A percentile compares a stretch with the other conserved stretches of the same genome.
phyloP scores from a whole-genome alignment of 2,329 filamentous ascomycete genomes.

The Arthroderma sp. region DNA sequence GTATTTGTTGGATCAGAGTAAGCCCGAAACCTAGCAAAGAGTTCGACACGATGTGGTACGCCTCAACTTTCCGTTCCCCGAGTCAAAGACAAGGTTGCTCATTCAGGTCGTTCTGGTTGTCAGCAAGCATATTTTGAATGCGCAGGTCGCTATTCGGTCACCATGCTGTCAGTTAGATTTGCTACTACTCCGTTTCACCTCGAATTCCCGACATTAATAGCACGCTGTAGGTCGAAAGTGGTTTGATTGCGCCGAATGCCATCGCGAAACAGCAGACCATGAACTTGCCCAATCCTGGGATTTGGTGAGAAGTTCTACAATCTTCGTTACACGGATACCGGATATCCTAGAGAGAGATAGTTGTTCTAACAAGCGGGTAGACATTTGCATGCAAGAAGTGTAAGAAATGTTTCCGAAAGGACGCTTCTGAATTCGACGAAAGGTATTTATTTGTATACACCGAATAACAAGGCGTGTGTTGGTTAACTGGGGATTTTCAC shows the following conservation, averaged over 20 bases:
- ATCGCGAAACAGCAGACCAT: slow-evolving; percentile 68
- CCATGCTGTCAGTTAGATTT: slow-evolving; percentile 63
- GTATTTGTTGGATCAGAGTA: too few relatives aligned
- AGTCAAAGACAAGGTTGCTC: not conserved
- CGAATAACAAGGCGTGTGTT: not conserved
- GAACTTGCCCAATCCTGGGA: slow-evolving; percentile 63
- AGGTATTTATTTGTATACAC: slow-evolving; percentile 28
- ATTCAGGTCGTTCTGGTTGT: not conserved
- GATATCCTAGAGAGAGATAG: not conserved
- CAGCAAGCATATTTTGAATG: slow-evolving; percentile 97
- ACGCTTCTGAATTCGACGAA: slow-evolving; percentile 83
- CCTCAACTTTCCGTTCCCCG: not conserved
- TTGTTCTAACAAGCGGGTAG: slow-evolving; percentile 11
- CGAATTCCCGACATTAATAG: not conserved
- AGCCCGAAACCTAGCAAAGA: too few relatives aligned
- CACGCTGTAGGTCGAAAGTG: slow-evolving; percentile 65
- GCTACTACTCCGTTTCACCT: not conserved
- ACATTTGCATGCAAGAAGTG: slow-evolving; percentile 97
- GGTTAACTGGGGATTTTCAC: not conserved
- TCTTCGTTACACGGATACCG: not conserved
- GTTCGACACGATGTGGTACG: slow-evolving; percentile 3
- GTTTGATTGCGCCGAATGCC: slow-evolving; percentile 98
- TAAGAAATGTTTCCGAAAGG: slow-evolving; percentile 94
- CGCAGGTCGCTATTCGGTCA: slow-evolving; percentile 88
- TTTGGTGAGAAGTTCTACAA: slow-evolving; percentile 44